Conservation (phyloP, 805 yeast species). For the Candida michaelii region DNA sequence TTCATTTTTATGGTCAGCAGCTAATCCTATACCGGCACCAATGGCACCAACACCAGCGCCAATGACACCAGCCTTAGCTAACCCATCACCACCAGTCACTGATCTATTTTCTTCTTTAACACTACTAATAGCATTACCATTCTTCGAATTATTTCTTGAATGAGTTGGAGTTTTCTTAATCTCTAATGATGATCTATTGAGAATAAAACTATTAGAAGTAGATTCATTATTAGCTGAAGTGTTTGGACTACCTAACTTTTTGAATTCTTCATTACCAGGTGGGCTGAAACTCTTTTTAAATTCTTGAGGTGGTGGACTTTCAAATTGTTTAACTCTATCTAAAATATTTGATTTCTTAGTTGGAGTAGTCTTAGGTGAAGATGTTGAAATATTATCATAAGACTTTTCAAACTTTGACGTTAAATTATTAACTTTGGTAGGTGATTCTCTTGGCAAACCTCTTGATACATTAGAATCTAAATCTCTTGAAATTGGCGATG, state of each 20-base stretch:
- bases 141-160: constrained; percentile 3
- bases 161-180: constrained; percentile 16
- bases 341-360: constrained; percentile 23
- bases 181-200: constrained; percentile 18
- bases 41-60: too few relatives aligned
- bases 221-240: constrained; percentile 7
- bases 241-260: background rate
- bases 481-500: too few relatives aligned
- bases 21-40: too few relatives aligned
- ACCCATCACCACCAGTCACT: constrained; percentile 9
- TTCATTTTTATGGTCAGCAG: too few relatives aligned
- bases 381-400: constrained; percentile 16
- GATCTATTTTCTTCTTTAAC: constrained; percentile 9
- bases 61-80: too few relatives aligned
- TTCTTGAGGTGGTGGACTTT: constrained; percentile 22
- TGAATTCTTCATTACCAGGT: constrained; percentile 6
- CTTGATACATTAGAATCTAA: too few relatives aligned
- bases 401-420: constrained; percentile 24
- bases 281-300: constrained; percentile 19
- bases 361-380: constrained; percentile 17
- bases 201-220: constrained; percentile 15
- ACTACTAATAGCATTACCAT: constrained; percentile 7
- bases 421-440: constrained; percentile 14
- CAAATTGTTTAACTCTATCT: constrained; percentile 40
- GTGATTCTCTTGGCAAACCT: too few relatives aligned